Evolutionary conservation across 2,329 filamentous ascomycete species (phyloP).

Genomic region (Trichoderma harzianum): DNA sequence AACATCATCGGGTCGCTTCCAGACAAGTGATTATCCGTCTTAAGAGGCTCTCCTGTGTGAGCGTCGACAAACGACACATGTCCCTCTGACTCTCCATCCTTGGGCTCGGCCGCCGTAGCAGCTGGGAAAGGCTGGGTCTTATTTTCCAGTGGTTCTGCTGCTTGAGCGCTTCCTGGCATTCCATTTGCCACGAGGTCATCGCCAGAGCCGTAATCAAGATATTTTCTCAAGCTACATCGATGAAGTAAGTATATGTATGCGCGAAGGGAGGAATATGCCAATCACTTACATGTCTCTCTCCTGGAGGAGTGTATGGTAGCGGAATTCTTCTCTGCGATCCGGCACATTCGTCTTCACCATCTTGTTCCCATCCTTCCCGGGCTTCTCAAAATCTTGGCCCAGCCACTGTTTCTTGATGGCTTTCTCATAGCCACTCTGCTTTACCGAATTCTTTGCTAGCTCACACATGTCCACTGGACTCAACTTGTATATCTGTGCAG

Average conservation of each 20-base stretch:
- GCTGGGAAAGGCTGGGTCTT: neutral
- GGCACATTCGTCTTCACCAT: conserved; percentile 97
- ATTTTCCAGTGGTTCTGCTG: neutral
- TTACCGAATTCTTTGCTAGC: conserved; percentile 90
- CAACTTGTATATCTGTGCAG: conserved; percentile 97
- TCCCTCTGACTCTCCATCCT: neutral
- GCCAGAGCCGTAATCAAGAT: conserved; percentile 35
- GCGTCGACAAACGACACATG: neutral
- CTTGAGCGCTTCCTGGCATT: conserved; percentile 22
- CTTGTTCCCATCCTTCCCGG: conserved; percentile 80
- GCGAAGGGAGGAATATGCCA: neutral
- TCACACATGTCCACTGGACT: conserved; percentile 98
- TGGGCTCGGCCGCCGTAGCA: neutral
- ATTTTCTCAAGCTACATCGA: conserved; percentile 39
- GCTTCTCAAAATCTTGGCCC: conserved; percentile 70
- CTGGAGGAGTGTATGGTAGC: conserved; percentile 79
- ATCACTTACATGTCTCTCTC: conserved; percentile 76
- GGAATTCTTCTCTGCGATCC: conserved; percentile 84
- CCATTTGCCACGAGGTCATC: neutral
- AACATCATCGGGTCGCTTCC: conserved; percentile 67
- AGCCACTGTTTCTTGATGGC: conserved; percentile 90
- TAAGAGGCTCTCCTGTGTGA: conserved; percentile 31
- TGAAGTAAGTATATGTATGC: neutral
- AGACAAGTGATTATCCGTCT: conserved; percentile 47
- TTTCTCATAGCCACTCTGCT: conserved; percentile 90